Conservation (phyloP, 2,329 filamentous ascomycete species). For the Cladosporium austrohemisphaericum region DNA sequence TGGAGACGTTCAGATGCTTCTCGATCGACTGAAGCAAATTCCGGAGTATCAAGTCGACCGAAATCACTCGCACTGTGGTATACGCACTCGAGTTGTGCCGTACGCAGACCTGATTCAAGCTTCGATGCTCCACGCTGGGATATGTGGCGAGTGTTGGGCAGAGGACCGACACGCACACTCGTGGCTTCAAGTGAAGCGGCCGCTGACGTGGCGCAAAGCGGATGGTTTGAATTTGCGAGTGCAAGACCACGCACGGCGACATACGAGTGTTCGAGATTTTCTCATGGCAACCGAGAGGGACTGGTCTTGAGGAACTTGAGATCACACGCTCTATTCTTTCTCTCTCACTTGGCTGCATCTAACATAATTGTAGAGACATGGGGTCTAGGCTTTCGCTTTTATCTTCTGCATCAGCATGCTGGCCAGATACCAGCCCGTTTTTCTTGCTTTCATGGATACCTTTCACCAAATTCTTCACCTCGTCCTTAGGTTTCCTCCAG, state of each 20-base stretch:
- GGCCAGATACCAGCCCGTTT: conserved; percentile 1
- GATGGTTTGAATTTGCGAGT: conserved; percentile 21
- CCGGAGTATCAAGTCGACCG: conserved; percentile 71
- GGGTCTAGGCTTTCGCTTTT: conserved; percentile 8
- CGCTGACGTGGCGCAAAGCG: conserved; percentile 39
- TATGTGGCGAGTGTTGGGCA: conserved; percentile 46
- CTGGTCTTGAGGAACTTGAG: conserved; percentile 27
- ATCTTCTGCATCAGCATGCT: neutral
- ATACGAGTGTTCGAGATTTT: conserved; percentile 28
- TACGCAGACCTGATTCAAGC: conserved; percentile 61
- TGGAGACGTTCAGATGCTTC: conserved; percentile 59
- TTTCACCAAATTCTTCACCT: neutral
- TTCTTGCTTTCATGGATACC: neutral
- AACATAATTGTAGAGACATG: conserved; percentile 16
- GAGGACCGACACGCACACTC: conserved; percentile 38
- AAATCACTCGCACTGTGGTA: conserved; percentile 69
- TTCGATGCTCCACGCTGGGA: conserved; percentile 39
- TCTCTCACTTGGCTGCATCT: no score
- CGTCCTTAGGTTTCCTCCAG: conserved; percentile 23
- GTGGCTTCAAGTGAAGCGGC: conserved; percentile 45
- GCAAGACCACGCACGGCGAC: conserved; percentile 25
- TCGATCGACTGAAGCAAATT: conserved; percentile 61
- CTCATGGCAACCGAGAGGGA: conserved; percentile 33
- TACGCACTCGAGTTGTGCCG: conserved; percentile 62
- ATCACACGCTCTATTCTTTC: no score